Conservation (phyloP, 441 rosid genomes). For the Populus trichocarpa region DNA sequence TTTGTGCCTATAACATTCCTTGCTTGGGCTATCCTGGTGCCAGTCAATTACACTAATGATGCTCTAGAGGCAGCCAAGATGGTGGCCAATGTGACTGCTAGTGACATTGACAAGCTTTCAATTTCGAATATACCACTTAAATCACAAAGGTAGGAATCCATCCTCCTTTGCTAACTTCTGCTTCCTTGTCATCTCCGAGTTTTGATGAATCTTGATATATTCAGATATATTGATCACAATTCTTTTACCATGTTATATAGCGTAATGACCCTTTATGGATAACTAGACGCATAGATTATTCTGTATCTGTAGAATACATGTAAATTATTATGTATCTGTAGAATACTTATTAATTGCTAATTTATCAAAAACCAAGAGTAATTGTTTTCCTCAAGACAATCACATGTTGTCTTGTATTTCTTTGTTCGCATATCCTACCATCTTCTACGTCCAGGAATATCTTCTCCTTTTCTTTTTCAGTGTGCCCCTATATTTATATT, state of each 20-base stretch:
- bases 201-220: neutral
- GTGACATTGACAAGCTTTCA: conserved; percentile 85
- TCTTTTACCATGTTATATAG: neutral
- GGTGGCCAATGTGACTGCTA: conserved; percentile 55
- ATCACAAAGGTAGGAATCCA: conserved; percentile 54
- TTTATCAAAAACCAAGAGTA: too few species aligned
- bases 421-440: neutral
- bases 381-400: neutral
- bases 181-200: neutral
- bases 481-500: neutral
- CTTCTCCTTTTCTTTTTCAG: neutral
- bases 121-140: conserved; percentile 65
- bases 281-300: neutral
- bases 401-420: neutral
- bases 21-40: conserved; percentile 81
- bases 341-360: neutral
- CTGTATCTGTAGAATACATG: neutral
- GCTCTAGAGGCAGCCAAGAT: conserved; percentile 31
- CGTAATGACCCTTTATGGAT: neutral
- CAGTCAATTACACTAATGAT: conserved; percentile 65
- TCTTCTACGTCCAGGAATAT: neutral
- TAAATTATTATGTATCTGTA: too few species aligned
- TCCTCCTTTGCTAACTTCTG: conserved; percentile 1
- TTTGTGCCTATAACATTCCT: conserved; percentile 78
- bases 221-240: neutral